Evolutionary conservation across 805 yeast genomes (phyloP).

Genomic region (Zygosaccharomyces siamensis): DNA sequence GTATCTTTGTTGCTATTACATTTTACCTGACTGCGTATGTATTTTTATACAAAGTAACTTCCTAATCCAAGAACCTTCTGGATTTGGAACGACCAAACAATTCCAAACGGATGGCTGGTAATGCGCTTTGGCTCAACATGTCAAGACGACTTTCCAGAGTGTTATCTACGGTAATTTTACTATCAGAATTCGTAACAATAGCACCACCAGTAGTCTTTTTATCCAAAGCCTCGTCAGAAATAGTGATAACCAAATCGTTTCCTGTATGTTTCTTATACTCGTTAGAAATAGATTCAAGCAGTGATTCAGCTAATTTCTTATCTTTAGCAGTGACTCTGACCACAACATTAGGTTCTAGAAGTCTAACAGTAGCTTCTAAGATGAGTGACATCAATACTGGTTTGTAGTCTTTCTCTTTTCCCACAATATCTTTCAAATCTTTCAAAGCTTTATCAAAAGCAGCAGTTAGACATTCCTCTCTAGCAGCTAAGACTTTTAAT

Average conservation of each 20-base stretch:
- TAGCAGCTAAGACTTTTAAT: slow-evolving; percentile 80
- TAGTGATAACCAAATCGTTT: slow-evolving; percentile 47
- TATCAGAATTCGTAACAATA: slow-evolving; percentile 59
- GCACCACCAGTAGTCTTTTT: slow-evolving; percentile 81
- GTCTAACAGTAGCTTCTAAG: slow-evolving; percentile 66
- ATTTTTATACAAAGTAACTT: background rate
- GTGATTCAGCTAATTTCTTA: slow-evolving; percentile 37
- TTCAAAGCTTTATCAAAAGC: slow-evolving; percentile 67
- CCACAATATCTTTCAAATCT: slow-evolving; percentile 50
- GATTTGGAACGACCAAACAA: slow-evolving; percentile 79
- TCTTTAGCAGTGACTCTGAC: slow-evolving; percentile 50
- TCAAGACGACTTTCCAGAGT: slow-evolving; percentile 92
- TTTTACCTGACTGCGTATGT: background rate
- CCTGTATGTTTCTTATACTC: slow-evolving; percentile 61
- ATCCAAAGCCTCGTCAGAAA: slow-evolving; percentile 58
- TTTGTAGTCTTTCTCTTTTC: slow-evolving; percentile 60
- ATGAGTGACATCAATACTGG: slow-evolving; percentile 70
- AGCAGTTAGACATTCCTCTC: slow-evolving; percentile 71
- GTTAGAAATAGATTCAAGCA: slow-evolving; percentile 52
- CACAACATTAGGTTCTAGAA: slow-evolving; percentile 65
- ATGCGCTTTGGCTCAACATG: slow-evolving; percentile 72
- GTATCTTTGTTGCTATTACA: background rate
- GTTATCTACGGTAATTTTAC: slow-evolving; percentile 85
- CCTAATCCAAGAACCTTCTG: slow-evolving; percentile 85
- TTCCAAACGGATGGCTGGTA: slow-evolving; percentile 89